Conservation (phyloP, 139 green algal genomes). For the Micractinium conductrix region DNA sequence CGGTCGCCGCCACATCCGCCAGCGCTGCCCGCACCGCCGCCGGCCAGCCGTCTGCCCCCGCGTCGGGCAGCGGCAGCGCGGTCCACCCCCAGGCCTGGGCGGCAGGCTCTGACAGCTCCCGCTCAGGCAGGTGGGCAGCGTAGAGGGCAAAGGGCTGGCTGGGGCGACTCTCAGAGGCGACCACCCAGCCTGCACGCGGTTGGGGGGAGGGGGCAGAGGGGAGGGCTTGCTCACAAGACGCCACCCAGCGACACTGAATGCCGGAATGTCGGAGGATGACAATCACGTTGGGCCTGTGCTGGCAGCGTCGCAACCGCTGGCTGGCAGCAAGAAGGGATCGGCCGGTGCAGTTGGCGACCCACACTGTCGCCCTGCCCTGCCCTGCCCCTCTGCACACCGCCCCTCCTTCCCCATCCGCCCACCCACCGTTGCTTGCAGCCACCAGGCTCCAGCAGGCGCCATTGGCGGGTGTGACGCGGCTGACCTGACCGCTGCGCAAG, state of each 20-base stretch:
- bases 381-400: neutral
- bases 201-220: neutral
- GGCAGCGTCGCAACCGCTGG: neutral
- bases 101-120: neutral
- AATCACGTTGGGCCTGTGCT: too few relatives aligned
- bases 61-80: constrained; percentile 42
- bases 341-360: too few relatives aligned
- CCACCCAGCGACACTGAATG: too few relatives aligned
- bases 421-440: constrained; percentile 36
- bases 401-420: neutral
- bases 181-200: constrained; percentile 19
- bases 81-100: constrained; percentile 35
- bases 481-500: constrained; percentile 45
- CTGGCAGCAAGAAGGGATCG: neutral
- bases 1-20: constrained; percentile 32
- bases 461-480: constrained; percentile 43
- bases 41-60: neutral
- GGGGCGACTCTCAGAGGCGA: constrained; percentile 44
- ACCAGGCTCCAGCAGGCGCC: constrained; percentile 52
- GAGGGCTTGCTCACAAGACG: too few relatives aligned
- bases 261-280: too few relatives aligned
- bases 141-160: constrained; percentile 48
- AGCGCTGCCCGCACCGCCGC: constrained; percentile 12
- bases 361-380: too few relatives aligned
- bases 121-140: constrained; percentile 30